These are phyloP conservation scores for Comarum palustre DNA, from an alignment of 306 rosid genomes.

Conservation along the genomic window DNA sequence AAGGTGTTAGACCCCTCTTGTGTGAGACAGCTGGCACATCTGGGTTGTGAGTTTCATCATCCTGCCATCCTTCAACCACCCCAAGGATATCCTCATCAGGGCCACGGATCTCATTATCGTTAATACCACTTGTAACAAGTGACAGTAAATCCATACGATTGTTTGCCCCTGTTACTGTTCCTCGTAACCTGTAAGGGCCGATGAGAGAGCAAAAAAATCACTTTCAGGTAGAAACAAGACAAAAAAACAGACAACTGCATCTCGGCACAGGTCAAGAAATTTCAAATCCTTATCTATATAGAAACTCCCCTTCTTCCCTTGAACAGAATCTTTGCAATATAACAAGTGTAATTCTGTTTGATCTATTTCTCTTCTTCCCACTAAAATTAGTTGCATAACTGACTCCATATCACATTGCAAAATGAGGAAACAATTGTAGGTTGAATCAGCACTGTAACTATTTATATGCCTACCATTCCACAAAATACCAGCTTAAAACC, in stretches of 20 bases:
- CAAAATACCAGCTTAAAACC: background rate
- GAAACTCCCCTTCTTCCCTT: background rate
- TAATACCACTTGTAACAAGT: constrained; percentile 86
- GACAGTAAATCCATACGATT: constrained; percentile 89
- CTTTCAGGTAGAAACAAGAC: background rate
- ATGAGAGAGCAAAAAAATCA: constrained; percentile 10
- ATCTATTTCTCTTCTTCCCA: background rate
- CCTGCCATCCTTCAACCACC: constrained; percentile 84
- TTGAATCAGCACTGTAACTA: background rate
- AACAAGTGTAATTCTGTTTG: background rate
- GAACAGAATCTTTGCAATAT: background rate
- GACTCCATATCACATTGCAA: background rate
- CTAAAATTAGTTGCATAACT: background rate
- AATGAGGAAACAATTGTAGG: background rate
- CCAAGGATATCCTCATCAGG: constrained; percentile 81
- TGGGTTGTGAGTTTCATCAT: constrained; percentile 95
- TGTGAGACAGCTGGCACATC: constrained; percentile 92
- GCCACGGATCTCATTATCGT: constrained; percentile 49
- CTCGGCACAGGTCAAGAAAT: background rate
- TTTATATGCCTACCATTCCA: background rate
- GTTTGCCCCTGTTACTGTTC: constrained; percentile 75
- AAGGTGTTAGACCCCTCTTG: constrained; percentile 78
- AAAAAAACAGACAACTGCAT: background rate
- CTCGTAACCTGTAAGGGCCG: constrained; percentile 57
- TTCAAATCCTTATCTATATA: background rate